phyloP scores from a whole-genome alignment of 352 stramenopile species.

The Phytopythium mirpurense region DNA sequence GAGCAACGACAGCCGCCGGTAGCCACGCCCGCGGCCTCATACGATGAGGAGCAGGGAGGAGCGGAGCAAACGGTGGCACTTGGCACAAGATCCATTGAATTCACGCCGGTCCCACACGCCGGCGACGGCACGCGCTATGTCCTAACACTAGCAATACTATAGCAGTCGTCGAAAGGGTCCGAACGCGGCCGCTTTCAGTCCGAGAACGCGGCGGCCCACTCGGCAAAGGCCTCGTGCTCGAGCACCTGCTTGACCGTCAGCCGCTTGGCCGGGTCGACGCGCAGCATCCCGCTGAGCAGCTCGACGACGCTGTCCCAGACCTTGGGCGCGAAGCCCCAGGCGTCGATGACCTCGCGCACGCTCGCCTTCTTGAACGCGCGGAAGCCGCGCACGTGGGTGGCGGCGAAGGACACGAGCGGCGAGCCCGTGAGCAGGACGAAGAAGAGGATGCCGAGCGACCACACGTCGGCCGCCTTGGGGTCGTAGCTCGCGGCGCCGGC shows the following conservation, averaged over 20 bases:
- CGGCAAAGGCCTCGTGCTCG: conserved; percentile 12
- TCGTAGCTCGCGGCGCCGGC: conserved; percentile 24
- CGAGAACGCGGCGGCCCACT: conserved; percentile 1
- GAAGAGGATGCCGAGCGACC: conserved; percentile 32
- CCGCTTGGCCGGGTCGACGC: conserved; percentile 20
- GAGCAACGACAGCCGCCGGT: no score
- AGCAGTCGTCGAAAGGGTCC: no score
- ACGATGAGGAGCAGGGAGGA: no score
- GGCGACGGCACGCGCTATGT: no score
- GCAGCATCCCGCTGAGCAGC: conserved; percentile 23
- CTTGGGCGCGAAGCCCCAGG: conserved; percentile 19
- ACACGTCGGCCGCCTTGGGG: conserved; percentile 30
- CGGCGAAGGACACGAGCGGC: conserved; percentile 28
- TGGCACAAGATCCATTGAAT: no score
- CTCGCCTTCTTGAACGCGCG: conserved; percentile 20
- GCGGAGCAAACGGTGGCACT: no score
- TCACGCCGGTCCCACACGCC: no score
- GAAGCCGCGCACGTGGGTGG: conserved; percentile 21
- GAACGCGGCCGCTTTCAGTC: no score
- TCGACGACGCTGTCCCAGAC: conserved; percentile 17
- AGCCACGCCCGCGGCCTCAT: no score
- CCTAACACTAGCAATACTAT: no score
- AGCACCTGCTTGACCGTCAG: conserved; percentile 17
- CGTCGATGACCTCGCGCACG: conserved; percentile 18
- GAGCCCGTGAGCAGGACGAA: conserved; percentile 39